These are phyloP conservation scores for Exophiala mesophila DNA, from an alignment of 2,329 filamentous ascomycete genomes.

Conservation along the genomic window DNA sequence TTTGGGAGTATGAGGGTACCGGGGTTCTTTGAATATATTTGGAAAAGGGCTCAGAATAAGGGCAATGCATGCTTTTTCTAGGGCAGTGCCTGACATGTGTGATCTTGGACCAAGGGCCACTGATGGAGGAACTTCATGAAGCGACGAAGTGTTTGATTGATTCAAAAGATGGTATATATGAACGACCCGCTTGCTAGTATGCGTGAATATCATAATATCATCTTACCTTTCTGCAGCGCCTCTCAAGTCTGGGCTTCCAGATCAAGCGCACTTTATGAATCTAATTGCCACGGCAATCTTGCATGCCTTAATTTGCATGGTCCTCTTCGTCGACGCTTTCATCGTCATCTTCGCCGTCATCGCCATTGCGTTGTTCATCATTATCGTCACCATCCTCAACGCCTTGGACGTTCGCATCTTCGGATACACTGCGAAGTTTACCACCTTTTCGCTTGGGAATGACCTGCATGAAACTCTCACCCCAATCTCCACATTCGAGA, in stretches of 20 bases:
- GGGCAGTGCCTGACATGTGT: not conserved
- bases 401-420: conserved; percentile 34
- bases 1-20: not conserved
- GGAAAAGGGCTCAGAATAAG: not conserved
- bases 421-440: conserved; percentile 39
- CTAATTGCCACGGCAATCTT: not conserved
- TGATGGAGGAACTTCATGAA: not conserved
- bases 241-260: not conserved
- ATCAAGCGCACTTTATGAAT: not conserved
- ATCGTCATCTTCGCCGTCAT: conserved; percentile 17
- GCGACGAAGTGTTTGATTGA: not conserved
- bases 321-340: conserved; percentile 31
- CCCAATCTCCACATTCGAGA: conserved; percentile 89
- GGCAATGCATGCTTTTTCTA: not conserved
- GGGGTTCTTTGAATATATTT: not conserved
- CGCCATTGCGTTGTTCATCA: conserved; percentile 1
- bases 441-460: conserved; percentile 90
- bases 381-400: conserved; percentile 13
- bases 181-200: no score
- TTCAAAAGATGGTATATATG: not conserved
- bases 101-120: not conserved
- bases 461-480: conserved; percentile 76
- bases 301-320: conserved; percentile 22
- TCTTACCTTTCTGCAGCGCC: not conserved
- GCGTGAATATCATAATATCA: no score